Evolutionary conservation across 805 yeast genomes (phyloP).

Genomic region (Lipomyces mesembrius): DNA sequence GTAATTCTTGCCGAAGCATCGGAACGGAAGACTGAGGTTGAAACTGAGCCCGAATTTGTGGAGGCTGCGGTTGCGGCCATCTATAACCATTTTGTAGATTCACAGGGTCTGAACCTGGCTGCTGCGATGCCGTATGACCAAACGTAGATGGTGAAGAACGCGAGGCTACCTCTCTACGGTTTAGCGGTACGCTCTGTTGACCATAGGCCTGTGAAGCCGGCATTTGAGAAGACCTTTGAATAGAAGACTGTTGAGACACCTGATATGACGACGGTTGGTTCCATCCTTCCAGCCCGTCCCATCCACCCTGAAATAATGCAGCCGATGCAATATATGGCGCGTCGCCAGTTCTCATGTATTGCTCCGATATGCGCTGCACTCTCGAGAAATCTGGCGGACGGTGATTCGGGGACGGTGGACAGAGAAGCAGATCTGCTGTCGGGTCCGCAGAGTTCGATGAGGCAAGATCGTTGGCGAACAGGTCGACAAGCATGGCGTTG

Average conservation of each 20-base stretch:
- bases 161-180: not conserved
- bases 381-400: slow-evolving; percentile 19
- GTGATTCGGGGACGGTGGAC: slow-evolving; percentile 5
- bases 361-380: slow-evolving; percentile 20
- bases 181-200: not conserved
- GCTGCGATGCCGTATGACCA: not conserved
- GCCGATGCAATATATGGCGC: slow-evolving; percentile 27
- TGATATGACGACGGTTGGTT: slow-evolving; percentile 8
- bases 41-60: not conserved
- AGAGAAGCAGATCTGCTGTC: not conserved
- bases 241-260: slow-evolving; percentile 1
- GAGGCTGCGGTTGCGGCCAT: slow-evolving; percentile 6
- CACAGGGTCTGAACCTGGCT: not conserved
- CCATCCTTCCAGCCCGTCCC: slow-evolving; percentile 21
- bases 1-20: slow-evolving; percentile 11
- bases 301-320: slow-evolving; percentile 9
- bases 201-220: not conserved
- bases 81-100: not conserved
- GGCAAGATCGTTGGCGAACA: slow-evolving; percentile 4
- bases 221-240: not conserved
- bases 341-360: slow-evolving; percentile 24
- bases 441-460: not conserved
- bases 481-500: slow-evolving; percentile 5
- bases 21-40: not conserved
- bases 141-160: not conserved